A percentile compares a stretch with the other conserved stretches of the same genome.
Conservation (phyloP, 2,329 filamentous ascomycete genomes). For the Trichothecium roseum region DNA sequence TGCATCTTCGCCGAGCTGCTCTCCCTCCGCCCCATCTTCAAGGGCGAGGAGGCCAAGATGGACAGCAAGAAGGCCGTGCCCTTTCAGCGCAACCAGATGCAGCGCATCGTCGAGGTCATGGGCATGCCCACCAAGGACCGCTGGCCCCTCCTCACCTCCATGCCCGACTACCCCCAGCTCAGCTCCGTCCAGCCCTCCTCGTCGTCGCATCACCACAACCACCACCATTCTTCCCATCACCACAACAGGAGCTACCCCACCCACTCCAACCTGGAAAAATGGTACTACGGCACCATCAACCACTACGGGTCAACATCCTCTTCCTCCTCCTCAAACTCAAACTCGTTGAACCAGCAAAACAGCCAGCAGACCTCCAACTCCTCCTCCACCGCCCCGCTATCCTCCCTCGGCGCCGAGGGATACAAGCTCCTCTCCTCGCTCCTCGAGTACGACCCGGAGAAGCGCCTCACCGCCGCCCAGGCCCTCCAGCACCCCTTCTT, state of each 20-base stretch:
- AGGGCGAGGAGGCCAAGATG: slow-evolving; percentile 98
- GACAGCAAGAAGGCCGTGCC: slow-evolving; percentile 96
- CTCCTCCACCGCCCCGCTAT: slow-evolving; percentile 25
- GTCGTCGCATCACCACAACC: slow-evolving; percentile 29
- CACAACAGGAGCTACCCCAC: slow-evolving; percentile 27
- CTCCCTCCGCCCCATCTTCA: slow-evolving; percentile 88
- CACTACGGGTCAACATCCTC: slow-evolving; percentile 36
- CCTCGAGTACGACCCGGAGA: slow-evolving; percentile 86
- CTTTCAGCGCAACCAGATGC: slow-evolving; percentile 97
- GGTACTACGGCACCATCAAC: slow-evolving; percentile 65
- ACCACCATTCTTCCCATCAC: slow-evolving; percentile 36
- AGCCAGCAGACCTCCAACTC: neutral
- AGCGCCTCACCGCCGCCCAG: slow-evolving; percentile 75
- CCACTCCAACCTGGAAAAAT: slow-evolving; percentile 58
- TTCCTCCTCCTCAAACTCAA: slow-evolving; percentile 9
- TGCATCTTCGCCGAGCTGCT: slow-evolving; percentile 96
- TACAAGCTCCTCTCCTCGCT: slow-evolving; percentile 72
- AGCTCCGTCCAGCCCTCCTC: slow-evolving; percentile 39
- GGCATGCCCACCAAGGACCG: slow-evolving; percentile 79
- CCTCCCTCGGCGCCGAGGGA: slow-evolving; percentile 63
- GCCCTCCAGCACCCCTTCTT: slow-evolving; percentile 92
- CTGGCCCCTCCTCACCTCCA: slow-evolving; percentile 75
- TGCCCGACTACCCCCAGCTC: slow-evolving; percentile 79
- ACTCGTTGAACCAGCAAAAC: neutral
- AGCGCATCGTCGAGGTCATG: slow-evolving; percentile 95